Base-by-base conservation (phyloP, 495 filamentous ascomycete genomes). In the Talaromyces trachyspermus region DNA sequence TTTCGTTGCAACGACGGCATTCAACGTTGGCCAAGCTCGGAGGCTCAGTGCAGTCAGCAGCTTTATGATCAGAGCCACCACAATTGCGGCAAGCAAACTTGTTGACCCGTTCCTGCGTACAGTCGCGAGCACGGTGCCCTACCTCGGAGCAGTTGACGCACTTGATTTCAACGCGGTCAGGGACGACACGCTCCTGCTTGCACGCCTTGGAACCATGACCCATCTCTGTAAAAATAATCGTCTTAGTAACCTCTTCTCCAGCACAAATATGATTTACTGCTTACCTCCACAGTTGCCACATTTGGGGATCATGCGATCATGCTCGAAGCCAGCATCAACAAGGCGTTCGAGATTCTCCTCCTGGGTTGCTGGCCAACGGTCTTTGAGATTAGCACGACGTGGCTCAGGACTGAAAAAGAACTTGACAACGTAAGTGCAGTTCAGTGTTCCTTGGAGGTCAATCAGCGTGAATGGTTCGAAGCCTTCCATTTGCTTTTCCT, bases 71-170 rank as follows among this genome's bases (percentile, higher is more conserved):
- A 22, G 71, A 68, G 48, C 83, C 60, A 26, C 71, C 80, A 76
- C 90, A 96, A 59, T 95, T 95, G 52, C 81, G 82, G 70, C 90
- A 96, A 14, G 77, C 80, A 50, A 74, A 79, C 47, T 69, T 76
- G 58, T 79, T 72, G 72, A 49, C 71, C 65, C 64, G 50, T 46
- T 71, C 61, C 49, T 85, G 77, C 53, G 83, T 57, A 69, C 89
- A 95, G 49, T 69, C 63, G 57, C 83, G 88, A 25, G 70, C 52
- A 18, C 76, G 77, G 52, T 95, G 89, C 12, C 89, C 89, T 23
- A 86, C 48, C 41, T 83, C 75, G 7, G 64, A 59, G 57, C 91
- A 98, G 63, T 91, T 89, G 59, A 68, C 75, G 62, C 92, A 96
- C 49, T 72, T 78, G 49, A 91, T 76, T 14, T 67, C 62, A 5